Conservation (phyloP, 192 early-diverging fungal species). For the Gigaspora rosea region DNA sequence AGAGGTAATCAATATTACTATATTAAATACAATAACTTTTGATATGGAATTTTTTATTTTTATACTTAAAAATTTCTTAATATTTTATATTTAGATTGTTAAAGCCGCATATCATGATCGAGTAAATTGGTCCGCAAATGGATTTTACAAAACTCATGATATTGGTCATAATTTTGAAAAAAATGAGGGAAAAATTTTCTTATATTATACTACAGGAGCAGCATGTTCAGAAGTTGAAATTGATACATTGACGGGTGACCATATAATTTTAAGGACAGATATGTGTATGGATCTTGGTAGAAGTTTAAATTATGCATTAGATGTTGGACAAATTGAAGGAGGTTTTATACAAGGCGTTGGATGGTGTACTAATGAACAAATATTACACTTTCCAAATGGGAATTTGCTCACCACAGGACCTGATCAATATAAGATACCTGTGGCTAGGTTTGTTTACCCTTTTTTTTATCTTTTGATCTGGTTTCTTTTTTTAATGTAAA, state of each 20-base stretch:
- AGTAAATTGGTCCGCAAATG: constrained; percentile 74
- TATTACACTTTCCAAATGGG: too few relatives aligned
- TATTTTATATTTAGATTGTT: constrained; percentile 51
- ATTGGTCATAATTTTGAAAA: constrained; percentile 73
- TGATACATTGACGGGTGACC: too few relatives aligned
- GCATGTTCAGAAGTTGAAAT: constrained; percentile 78
- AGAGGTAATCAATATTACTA: too few relatives aligned
- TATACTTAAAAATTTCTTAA: neutral
- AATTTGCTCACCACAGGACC: constrained; percentile 86
- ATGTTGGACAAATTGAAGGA: too few relatives aligned
- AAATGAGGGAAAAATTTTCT: constrained; percentile 68
- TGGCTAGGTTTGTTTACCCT: constrained; percentile 51
- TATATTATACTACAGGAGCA: constrained; percentile 84
- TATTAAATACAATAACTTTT: neutral
- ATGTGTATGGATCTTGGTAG: too few relatives aligned
- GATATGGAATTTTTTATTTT: neutral
- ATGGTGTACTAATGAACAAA: too few relatives aligned
- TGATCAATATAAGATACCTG: constrained; percentile 87
- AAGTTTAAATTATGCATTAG: too few relatives aligned
- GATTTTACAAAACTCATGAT: constrained; percentile 86
- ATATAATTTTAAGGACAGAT: too few relatives aligned
- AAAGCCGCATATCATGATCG: constrained; percentile 76
- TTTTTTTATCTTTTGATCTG: neutral
- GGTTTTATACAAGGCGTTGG: too few relatives aligned
- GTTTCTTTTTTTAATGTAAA: neutral